phyloP scores from a whole-genome alignment of 305 asterid species.

The Fraxinus angustifolia region DNA sequence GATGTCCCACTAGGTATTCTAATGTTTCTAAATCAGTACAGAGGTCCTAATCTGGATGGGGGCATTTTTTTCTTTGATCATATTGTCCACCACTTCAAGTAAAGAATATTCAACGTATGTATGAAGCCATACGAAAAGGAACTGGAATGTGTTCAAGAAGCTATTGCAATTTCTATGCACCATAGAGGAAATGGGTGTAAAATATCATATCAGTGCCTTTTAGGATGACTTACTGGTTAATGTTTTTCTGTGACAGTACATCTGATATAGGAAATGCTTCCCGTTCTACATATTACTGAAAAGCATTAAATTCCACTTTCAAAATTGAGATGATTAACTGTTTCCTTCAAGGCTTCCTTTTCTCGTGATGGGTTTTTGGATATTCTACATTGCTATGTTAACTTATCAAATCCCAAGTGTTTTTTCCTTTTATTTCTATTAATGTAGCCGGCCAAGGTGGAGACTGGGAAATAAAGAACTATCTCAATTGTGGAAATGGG shows the following conservation, averaged over 20 bases:
- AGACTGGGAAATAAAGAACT: conserved; percentile 94
- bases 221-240: neutral
- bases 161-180: neutral
- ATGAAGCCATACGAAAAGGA: neutral
- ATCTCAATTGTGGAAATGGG: conserved; percentile 94
- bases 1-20: neutral
- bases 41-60: neutral
- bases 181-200: neutral
- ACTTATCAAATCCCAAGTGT: conserved; percentile 11
- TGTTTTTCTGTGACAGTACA: conserved; percentile 2
- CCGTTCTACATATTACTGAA: neutral
- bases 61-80: neutral
- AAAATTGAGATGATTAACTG: conserved; percentile 14
- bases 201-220: neutral
- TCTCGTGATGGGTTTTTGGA: conserved; percentile 3
- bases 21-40: neutral
- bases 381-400: conserved; percentile 10
- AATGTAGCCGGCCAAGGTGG: conserved; percentile 82
- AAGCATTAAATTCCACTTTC: conserved; percentile 1
- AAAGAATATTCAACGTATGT: neutral
- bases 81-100: neutral
- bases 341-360: neutral
- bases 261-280: conserved; percentile 6
- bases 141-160: neutral
- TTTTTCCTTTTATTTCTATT: conserved; percentile 19